Conservation (phyloP, 208 protist species). For the Trypanosoma avium region DNA sequence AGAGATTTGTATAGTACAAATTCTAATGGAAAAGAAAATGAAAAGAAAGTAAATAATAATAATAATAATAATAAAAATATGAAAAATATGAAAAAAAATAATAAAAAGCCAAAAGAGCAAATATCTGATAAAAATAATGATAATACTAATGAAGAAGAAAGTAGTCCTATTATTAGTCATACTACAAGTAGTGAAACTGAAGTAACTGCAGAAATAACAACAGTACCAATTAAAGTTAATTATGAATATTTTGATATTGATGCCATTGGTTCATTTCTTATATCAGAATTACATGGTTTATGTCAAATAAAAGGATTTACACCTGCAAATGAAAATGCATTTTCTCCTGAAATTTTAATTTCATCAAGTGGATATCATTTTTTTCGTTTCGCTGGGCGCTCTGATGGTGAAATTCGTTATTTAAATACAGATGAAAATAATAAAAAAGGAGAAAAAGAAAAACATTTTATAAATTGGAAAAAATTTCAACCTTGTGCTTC, state of each 20-base stretch:
- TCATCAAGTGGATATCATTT: slow-evolving; percentile 66
- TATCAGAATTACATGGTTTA: slow-evolving; percentile 75
- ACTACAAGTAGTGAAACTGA: slow-evolving; percentile 6
- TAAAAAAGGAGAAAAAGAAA: not conserved
- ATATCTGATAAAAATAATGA: slow-evolving; percentile 6
- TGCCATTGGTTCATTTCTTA: slow-evolving; percentile 43
- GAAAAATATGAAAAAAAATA: not conserved
- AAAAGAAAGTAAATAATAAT: not conserved
- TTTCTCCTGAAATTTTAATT: slow-evolving; percentile 20
- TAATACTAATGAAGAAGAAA: not conserved
- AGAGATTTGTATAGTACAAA: slow-evolving; percentile 9
- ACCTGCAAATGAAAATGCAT: slow-evolving; percentile 13
- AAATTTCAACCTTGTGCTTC: slow-evolving; percentile 65
- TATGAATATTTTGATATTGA: slow-evolving; percentile 83
- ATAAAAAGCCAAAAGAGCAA: not conserved
- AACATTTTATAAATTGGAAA: not conserved
- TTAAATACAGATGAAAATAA: not conserved
- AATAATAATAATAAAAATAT: not conserved
- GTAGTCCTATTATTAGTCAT: slow-evolving; percentile 12
- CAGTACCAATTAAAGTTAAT: too few species aligned
- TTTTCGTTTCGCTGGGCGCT: slow-evolving; percentile 21
- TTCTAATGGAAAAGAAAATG: too few species aligned
- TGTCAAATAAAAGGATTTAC: slow-evolving; percentile 43
- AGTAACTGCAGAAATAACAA: not conserved
- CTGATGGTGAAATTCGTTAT: not conserved